These are phyloP conservation scores for Sclerotinia subarctica DNA, from an alignment of 2,329 filamentous ascomycete genomes.

Conservation along the genomic window DNA sequence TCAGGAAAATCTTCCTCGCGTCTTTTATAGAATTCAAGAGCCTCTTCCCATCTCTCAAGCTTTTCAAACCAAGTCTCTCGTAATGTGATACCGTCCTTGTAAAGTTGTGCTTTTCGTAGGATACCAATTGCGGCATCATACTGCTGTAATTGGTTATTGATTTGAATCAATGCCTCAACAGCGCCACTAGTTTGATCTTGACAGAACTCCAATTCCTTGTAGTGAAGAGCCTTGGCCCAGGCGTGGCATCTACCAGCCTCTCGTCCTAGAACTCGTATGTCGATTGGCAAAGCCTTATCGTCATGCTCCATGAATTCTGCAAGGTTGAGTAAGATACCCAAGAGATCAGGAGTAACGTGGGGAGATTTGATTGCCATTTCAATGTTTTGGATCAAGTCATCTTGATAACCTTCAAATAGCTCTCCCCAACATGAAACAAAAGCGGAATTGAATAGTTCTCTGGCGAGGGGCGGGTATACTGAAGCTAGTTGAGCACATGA, in stretches of 20 bases:
- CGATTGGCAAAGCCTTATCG: conserved; percentile 95
- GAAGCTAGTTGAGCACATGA: conserved; percentile 90
- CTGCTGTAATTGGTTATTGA: conserved; percentile 98
- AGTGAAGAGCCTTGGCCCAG: conserved; percentile 96
- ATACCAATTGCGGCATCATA: conserved; percentile 99
- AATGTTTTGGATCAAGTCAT: conserved; percentile 92
- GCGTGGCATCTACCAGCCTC: conserved; percentile 97
- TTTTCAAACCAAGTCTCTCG: conserved; percentile 99
- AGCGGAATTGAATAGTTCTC: conserved; percentile 95
- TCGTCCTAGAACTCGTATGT: conserved; percentile 89
- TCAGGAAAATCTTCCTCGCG: conserved; percentile 68
- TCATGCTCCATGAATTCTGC: conserved; percentile 99
- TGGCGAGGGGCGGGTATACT: conserved; percentile 85
- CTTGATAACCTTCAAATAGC: conserved; percentile 93
- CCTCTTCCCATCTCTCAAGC: conserved; percentile 96
- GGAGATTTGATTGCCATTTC: conserved; percentile 93
- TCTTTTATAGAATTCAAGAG: conserved; percentile 84
- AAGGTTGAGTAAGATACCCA: conserved; percentile 90
- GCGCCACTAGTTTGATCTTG: conserved; percentile 95
- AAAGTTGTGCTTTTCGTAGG: conserved; percentile 89
- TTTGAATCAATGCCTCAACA: conserved; percentile 95
- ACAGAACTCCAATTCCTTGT: conserved; percentile 97
- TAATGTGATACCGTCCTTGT: conserved; percentile 87
- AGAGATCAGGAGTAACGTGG: conserved; percentile 91
- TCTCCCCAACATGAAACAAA: conserved; percentile 99